Evolutionary conservation across 2,329 filamentous ascomycete genomes (phyloP).

Genomic region (Pseudogymnoascus sp.): DNA sequence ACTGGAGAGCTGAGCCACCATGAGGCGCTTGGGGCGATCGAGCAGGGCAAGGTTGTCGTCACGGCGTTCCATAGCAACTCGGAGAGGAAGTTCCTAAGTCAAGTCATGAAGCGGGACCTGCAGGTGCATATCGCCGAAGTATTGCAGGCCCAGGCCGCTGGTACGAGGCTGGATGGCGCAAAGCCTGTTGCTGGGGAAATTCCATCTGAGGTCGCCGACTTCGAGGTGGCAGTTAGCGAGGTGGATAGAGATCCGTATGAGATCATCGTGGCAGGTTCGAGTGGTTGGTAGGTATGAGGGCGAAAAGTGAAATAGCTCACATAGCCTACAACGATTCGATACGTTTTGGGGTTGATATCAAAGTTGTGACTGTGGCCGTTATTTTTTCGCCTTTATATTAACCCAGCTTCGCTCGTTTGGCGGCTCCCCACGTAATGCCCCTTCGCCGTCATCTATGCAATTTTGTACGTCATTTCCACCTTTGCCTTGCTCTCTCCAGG

Average conservation of each 20-base stretch:
- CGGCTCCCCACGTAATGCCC: conserved; percentile 19
- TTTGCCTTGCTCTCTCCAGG: conserved; percentile 27
- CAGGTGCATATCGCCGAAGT: conserved; percentile 47
- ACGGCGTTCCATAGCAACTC: conserved; percentile 90
- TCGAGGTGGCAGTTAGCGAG: conserved; percentile 61
- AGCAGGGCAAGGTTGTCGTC: conserved; percentile 74
- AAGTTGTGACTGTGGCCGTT: neutral
- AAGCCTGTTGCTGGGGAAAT: conserved; percentile 20
- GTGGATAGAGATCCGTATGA: conserved; percentile 82
- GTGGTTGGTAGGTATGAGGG: conserved; percentile 4
- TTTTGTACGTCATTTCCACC: conserved; percentile 25
- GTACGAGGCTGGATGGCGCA: conserved; percentile 22
- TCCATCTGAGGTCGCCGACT: conserved; percentile 22
- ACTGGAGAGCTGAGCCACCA: conserved; percentile 94
- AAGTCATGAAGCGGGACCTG: conserved; percentile 61
- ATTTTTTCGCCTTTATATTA: conserved; percentile 14
- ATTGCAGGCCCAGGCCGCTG: conserved; percentile 40
- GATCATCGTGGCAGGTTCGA: conserved; percentile 41
- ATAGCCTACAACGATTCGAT: neutral
- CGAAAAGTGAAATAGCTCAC: neutral
- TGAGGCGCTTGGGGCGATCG: conserved; percentile 76
- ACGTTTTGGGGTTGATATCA: neutral
- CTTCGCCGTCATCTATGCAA: conserved; percentile 29
- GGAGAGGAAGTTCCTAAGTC: conserved; percentile 71
- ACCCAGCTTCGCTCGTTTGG: conserved; percentile 19